These are phyloP conservation scores for Colletotrichum caudatum DNA, from an alignment of 2,329 filamentous ascomycete genomes.

Conservation along the genomic window DNA sequence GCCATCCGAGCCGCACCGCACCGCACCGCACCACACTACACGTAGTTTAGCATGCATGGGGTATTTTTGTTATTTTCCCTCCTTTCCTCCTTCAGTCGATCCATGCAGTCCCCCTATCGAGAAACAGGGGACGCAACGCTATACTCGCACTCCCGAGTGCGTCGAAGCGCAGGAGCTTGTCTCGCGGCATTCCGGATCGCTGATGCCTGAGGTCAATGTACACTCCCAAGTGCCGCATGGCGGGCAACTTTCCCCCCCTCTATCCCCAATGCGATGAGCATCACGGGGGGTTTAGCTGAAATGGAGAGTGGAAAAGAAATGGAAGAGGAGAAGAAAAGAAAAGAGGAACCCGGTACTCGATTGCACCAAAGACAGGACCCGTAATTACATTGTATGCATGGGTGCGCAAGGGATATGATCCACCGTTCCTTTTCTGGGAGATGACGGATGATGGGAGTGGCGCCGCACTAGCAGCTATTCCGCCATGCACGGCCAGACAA, in stretches of 20 bases:
- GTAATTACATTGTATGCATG: constrained; percentile 7
- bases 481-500: constrained; percentile 37
- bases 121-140: not conserved
- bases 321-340: not conserved
- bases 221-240: not conserved
- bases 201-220: constrained; percentile 30
- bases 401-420: constrained; percentile 35
- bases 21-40: no score
- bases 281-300: constrained; percentile 1
- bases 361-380: constrained; percentile 31
- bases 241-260: constrained; percentile 10
- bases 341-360: constrained; percentile 42
- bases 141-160: constrained; percentile 13
- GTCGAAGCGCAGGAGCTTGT: constrained; percentile 21
- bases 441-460: constrained; percentile 43
- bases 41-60: not conserved
- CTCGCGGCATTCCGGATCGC: constrained; percentile 30
- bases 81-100: not conserved
- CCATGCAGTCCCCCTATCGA: not conserved
- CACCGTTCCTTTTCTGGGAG: constrained; percentile 42
- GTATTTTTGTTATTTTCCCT: not conserved
- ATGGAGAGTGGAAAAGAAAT: not conserved
- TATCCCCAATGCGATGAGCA: constrained; percentile 26
- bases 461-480: constrained; percentile 39
- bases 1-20: not conserved